phyloP scores from a whole-genome alignment of 2,329 filamentous ascomycete genomes.

The Monilinia polystroma region DNA sequence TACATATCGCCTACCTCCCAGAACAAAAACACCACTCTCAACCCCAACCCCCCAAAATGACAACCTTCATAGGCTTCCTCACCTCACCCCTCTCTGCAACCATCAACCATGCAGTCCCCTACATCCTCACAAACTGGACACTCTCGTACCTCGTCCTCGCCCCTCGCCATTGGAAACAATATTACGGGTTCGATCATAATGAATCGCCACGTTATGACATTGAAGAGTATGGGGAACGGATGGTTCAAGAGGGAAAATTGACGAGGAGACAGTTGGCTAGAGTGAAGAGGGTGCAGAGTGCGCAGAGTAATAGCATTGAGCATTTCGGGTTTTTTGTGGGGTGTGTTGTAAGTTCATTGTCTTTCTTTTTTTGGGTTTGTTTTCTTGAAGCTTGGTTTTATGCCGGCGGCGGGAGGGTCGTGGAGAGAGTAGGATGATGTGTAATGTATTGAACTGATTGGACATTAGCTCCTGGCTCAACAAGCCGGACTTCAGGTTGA shows the following conservation, averaged over 20 bases:
- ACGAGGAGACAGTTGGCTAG: neutral
- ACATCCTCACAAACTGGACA: constrained; percentile 7
- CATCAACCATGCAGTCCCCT: neutral
- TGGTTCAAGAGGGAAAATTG: neutral
- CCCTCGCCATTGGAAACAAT: neutral
- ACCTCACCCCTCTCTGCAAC: constrained; percentile 1
- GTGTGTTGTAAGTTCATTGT: neutral
- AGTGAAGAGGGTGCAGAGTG: constrained; percentile 7
- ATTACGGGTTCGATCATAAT: neutral
- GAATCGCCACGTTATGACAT: neutral
- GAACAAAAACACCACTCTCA: too few relatives aligned
- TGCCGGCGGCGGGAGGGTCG: too few relatives aligned
- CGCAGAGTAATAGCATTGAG: neutral
- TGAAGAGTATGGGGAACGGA: neutral
- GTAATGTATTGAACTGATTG: neutral
- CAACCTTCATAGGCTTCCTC: neutral
- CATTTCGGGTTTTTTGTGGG: constrained; percentile 5
- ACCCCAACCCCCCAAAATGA: neutral
- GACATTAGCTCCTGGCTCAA: neutral
- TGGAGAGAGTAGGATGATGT: too few relatives aligned
- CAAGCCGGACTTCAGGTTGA: neutral
- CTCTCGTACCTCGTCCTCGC: neutral
- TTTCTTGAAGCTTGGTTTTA: neutral
- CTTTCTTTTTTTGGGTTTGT: neutral
- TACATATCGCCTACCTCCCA: too few relatives aligned